Evolutionary conservation across 352 stramenopile genomes (phyloP), one percentile per base, ranked within the genome.

Genomic region (Phytophthora boehmeriae): DNA sequence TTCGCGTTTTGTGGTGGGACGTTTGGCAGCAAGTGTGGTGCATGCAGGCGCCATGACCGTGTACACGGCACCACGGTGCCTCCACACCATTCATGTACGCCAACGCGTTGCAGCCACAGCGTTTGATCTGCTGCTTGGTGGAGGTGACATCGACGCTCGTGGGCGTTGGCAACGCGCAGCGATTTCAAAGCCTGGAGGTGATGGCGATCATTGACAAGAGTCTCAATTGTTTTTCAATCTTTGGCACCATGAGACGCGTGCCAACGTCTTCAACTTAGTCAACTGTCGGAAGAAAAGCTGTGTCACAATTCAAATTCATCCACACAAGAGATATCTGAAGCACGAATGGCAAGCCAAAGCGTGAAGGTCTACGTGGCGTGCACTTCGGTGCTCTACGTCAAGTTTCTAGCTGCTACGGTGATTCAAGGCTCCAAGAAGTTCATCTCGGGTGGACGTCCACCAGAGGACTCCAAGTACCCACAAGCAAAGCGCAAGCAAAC

Each of bases 71-170:
- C 56, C 63, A 11, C 75, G 78, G 50, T 70, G 66, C 59, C 46
- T 70, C 14, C 70, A 85, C 53, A 75, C 69, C n/a, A 17, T 76
- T 69, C 52, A 69, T 69, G 54, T 86, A 84, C 59, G 77, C 77
- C 30, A 71, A 83, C 16, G 52, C 54, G 8, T 53, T 83, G n/a
- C 72, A 83, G 49, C 75, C 73, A 2, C 65, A 81, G 11, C 78
- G 77, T 2, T 67, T 60, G 8, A 59, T 69, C 36, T 73, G 57
- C 51, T 85, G 69, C 66, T 60, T 66, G 14, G 20, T 75, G 11
- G 76, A 63, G 5, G 67, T 81, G 1, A 11, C 69, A 19, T 38
- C 62, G 13, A 75, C 71, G 5, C 22, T 76, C 1, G 63, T 64
- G 1, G 70, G 73, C 13, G 49, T 63, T 8, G 58, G 53, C 51